Percentiles rank a stretch among this genome's conserved stretches.
Evolutionary conservation across 352 stramenopile genomes (phyloP).

Genomic region (Pythium grandisporangium): DNA sequence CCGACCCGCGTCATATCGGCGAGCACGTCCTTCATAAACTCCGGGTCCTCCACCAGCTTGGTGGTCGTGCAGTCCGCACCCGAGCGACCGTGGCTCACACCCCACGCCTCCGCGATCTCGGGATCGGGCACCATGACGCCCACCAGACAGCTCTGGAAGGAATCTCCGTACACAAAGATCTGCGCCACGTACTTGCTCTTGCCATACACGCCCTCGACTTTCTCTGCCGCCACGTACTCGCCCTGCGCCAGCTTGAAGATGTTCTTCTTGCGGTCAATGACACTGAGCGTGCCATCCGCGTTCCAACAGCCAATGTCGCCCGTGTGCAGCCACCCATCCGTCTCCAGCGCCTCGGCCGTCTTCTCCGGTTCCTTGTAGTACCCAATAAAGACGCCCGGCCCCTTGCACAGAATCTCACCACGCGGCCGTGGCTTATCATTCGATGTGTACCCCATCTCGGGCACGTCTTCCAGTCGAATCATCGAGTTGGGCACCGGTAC

Average conservation of each 20-base stretch:
- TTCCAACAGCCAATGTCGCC: constrained; percentile 93
- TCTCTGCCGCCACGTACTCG: constrained; percentile 94
- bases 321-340: constrained; percentile 91
- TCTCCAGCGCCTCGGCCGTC: constrained; percentile 84
- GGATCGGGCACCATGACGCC: constrained; percentile 80
- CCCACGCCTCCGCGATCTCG: constrained; percentile 9
- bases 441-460: constrained; percentile 93
- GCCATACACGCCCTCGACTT: constrained; percentile 92
- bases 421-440: constrained; percentile 40
- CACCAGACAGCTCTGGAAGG: constrained; percentile 87
- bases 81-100: constrained; percentile 14
- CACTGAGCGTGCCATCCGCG: constrained; percentile 76
- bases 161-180: constrained; percentile 93
- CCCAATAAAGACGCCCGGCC: constrained; percentile 70
- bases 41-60: constrained; percentile 31
- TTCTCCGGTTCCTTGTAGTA: constrained; percentile 92
- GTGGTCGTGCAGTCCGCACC: constrained; percentile 17
- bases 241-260: constrained; percentile 88
- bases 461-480: constrained; percentile 89
- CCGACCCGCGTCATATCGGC: constrained; percentile 50
- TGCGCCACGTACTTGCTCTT: constrained; percentile 87
- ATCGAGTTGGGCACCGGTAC: constrained; percentile 70
- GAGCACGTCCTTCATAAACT: constrained; percentile 57
- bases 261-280: constrained; percentile 87
- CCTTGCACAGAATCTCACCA: constrained; percentile 41